Percentiles rank a stretch among this genome's conserved stretches.
These are phyloP conservation scores for Umbelopsis isabellina DNA, from an alignment of 192 early-diverging fungal genomes.

Conservation along the genomic window DNA sequence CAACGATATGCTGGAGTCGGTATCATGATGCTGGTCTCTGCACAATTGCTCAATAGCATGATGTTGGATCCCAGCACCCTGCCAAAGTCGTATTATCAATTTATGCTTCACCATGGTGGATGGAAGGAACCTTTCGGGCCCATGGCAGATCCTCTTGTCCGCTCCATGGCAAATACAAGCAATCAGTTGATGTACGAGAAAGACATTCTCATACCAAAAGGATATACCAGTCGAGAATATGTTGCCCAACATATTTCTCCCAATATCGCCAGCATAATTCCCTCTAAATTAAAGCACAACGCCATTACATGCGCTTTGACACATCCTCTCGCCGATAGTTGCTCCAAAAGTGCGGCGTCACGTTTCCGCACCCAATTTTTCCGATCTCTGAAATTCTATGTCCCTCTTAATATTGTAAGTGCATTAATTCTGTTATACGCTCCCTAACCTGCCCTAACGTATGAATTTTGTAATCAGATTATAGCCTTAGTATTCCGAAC, in stretches of 20 bases:
- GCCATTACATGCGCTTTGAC: conserved; percentile 60
- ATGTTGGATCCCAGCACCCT: conserved; percentile 60
- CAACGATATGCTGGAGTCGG: conserved; percentile 42
- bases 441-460: too few relatives aligned
- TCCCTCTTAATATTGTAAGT: conserved; percentile 63
- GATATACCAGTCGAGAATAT: conserved; percentile 53
- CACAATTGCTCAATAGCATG: conserved; percentile 53
- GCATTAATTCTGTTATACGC: too few relatives aligned
- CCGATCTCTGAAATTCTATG: conserved; percentile 61
- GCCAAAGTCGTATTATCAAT: conserved; percentile 59
- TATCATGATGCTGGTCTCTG: conserved; percentile 53
- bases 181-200: conserved; percentile 33
- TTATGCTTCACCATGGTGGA: conserved; percentile 53
- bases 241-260: conserved; percentile 55
- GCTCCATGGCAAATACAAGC: conserved; percentile 28
- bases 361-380: conserved; percentile 52
- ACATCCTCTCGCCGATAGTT: conserved; percentile 61
- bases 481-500: conserved; percentile 48
- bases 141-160: conserved; percentile 49
- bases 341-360: conserved; percentile 42
- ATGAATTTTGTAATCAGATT: conserved; percentile 33
- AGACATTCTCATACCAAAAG: conserved; percentile 48
- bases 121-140: conserved; percentile 45
- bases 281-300: conserved; percentile 50
- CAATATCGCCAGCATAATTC: conserved; percentile 51